Percentiles rank a stretch among this genome's conserved stretches.
phyloP scores from a whole-genome alignment of 106 monocot species.

The Triglochin maritima region DNA sequence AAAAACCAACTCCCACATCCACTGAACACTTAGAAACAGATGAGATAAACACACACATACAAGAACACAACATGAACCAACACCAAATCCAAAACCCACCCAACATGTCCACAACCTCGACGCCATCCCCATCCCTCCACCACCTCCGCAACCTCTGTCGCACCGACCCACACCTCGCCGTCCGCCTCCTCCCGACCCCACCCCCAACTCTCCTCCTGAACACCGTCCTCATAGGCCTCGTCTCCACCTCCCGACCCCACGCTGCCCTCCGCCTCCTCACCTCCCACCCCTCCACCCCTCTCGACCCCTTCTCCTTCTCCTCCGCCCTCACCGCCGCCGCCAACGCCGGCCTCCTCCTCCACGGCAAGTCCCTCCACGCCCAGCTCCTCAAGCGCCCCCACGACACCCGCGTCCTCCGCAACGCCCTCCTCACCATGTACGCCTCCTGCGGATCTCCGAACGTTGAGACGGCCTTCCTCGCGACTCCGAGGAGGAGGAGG shows the following conservation, averaged over 20 bases:
- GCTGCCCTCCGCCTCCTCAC: slow-evolving; percentile 59
- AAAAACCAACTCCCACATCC: no score
- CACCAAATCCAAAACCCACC: no score
- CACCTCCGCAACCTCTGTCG: no score
- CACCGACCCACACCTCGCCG: slow-evolving; percentile 23
- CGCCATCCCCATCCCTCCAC: no score
- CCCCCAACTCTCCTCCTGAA: slow-evolving; percentile 62
- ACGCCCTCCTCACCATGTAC: slow-evolving; percentile 87
- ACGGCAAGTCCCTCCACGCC: slow-evolving; percentile 71
- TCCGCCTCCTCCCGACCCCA: slow-evolving; percentile 51
- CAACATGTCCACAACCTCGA: no score
- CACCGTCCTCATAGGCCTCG: slow-evolving; percentile 81
- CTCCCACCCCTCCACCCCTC: slow-evolving; percentile 14
- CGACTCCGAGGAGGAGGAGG: slow-evolving; percentile 18
- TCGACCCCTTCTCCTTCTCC: slow-evolving; percentile 79
- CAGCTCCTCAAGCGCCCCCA: slow-evolving; percentile 41
- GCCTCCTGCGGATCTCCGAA: slow-evolving; percentile 13
- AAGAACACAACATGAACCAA: no score
- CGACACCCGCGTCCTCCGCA: slow-evolving; percentile 46
- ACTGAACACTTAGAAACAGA: no score
- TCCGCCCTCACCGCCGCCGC: slow-evolving; percentile 76
- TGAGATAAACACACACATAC: no score
- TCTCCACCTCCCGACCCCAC: slow-evolving; percentile 55
- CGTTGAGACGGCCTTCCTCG: not conserved
- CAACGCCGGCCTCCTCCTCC: slow-evolving; percentile 26